Conservation (phyloP, 129 eudicot genomes). For the Flaveria bidentis region DNA sequence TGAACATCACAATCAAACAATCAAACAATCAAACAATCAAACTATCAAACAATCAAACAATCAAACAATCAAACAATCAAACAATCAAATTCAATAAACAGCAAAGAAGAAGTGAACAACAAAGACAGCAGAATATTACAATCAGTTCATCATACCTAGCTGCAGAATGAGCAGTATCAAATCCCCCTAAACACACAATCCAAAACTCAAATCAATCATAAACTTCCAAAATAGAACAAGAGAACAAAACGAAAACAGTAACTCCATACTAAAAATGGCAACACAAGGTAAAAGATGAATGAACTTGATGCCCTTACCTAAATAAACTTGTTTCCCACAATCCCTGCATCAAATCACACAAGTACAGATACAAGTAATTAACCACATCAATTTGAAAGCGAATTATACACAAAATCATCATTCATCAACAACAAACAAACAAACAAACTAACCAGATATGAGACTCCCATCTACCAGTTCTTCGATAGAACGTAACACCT, state of each 20-base stretch:
- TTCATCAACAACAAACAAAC: background rate
- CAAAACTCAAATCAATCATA: conserved; percentile 23
- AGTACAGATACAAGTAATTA: conserved; percentile 21
- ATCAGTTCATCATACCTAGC: conserved; percentile 52
- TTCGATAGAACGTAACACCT: conserved; percentile 80
- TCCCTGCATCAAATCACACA: conserved; percentile 63
- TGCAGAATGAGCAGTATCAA: conserved; percentile 90
- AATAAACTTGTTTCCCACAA: conserved; percentile 85
- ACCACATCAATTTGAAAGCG: background rate
- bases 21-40: background rate
- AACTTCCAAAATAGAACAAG: conserved; percentile 24
- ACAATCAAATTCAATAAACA: background rate
- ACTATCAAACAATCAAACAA: background rate
- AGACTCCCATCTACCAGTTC: conserved; percentile 93
- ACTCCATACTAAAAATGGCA: conserved; percentile 22
- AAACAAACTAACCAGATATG: conserved; percentile 65
- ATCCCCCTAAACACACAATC: conserved; percentile 58
- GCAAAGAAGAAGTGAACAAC: background rate
- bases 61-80: background rate
- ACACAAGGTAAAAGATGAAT: conserved; percentile 12
- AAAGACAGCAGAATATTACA: background rate
- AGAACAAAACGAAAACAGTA: conserved; percentile 10
- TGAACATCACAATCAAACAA: conserved; percentile 25
- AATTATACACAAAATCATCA: background rate
- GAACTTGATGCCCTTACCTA: conserved; percentile 51